phyloP scores from a whole-genome alignment of 352 stramenopile species.

The Globisporangium sylvaticum region DNA sequence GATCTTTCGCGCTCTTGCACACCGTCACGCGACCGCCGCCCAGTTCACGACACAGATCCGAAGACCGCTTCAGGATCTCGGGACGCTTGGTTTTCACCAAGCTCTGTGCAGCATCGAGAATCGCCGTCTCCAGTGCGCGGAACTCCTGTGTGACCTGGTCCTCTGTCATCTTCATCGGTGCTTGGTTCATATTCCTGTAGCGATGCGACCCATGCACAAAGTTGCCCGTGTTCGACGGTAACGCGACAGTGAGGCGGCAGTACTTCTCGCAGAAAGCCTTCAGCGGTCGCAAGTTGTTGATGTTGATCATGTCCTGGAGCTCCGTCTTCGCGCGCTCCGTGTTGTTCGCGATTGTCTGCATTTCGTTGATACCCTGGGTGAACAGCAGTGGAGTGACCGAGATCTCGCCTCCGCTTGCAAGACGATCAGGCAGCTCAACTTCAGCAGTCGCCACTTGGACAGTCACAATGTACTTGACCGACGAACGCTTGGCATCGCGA shows the following conservation, averaged over 20 bases:
- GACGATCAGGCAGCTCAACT: conserved; percentile 67
- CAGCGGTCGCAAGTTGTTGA: conserved; percentile 76
- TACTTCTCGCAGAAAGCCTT: conserved; percentile 87
- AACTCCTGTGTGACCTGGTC: conserved; percentile 73
- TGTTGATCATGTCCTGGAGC: conserved; percentile 88
- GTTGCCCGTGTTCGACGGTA: conserved; percentile 36
- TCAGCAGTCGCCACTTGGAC: conserved; percentile 74
- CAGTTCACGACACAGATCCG: conserved; percentile 80
- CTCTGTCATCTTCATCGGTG: conserved; percentile 55
- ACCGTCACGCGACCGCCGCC: conserved; percentile 92
- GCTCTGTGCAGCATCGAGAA: conserved; percentile 78
- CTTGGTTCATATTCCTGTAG: conserved; percentile 53
- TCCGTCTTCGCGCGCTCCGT: conserved; percentile 86
- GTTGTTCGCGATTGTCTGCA: conserved; percentile 93
- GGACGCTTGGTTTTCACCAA: conserved; percentile 85
- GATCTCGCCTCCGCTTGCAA: conserved; percentile 72
- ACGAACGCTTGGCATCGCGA: conserved; percentile 43
- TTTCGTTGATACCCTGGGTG: conserved; percentile 93
- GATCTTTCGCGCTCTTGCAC: conserved; percentile 97
- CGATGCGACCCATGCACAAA: conserved; percentile 27
- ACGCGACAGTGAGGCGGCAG: conserved; percentile 47
- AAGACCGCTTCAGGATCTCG: conserved; percentile 79
- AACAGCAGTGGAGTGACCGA: conserved; percentile 82
- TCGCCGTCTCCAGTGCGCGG: conserved; percentile 49
- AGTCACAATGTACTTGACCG: conserved; percentile 83